Conservation (phyloP, 1,139 yeast species). For the Yamadazyma epiphylla region DNA sequence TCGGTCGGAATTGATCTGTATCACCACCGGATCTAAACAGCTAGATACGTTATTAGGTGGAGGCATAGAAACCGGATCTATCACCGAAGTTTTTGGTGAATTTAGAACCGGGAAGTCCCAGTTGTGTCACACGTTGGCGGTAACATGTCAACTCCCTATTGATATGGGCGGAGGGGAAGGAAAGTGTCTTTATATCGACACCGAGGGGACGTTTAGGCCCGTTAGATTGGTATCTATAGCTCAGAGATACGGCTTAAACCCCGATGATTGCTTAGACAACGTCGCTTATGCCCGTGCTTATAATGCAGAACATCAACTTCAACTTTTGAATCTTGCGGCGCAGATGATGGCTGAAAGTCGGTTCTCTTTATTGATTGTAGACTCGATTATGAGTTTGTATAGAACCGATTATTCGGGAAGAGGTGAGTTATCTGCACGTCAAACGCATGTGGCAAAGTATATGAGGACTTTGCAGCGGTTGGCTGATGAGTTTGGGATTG, state of each 20-base stretch:
- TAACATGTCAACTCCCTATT: constrained; percentile 92
- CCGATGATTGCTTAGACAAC: constrained; percentile 92
- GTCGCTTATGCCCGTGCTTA: constrained; percentile 97
- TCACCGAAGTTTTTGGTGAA: constrained; percentile 96
- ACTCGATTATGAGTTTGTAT: constrained; percentile 93
- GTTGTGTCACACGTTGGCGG: constrained; percentile 93
- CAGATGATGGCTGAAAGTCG: constrained; percentile 95
- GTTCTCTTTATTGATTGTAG: constrained; percentile 78
- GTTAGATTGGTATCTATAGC: constrained; percentile 87
- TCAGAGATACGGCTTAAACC: constrained; percentile 85
- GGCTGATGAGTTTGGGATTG: constrained; percentile 98
- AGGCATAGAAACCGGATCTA: constrained; percentile 95
- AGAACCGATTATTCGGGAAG: constrained; percentile 95
- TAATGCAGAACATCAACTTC: constrained; percentile 94
- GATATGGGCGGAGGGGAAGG: constrained; percentile 99
- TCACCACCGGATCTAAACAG: constrained; percentile 94
- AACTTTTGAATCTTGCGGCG: constrained; percentile 84
- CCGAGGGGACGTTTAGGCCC: constrained; percentile 96
- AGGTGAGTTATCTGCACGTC: constrained; percentile 94
- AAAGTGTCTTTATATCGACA: constrained; percentile 90
- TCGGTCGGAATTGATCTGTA: constrained; percentile 83
- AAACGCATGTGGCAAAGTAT: constrained; percentile 88
- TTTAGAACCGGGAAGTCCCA: constrained; percentile 98
- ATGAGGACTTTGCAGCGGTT: constrained; percentile 87
- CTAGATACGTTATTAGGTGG: constrained; percentile 93